Evolutionary conservation across 441 rosid species (phyloP).

Genomic region (Erysimum cheiri): DNA sequence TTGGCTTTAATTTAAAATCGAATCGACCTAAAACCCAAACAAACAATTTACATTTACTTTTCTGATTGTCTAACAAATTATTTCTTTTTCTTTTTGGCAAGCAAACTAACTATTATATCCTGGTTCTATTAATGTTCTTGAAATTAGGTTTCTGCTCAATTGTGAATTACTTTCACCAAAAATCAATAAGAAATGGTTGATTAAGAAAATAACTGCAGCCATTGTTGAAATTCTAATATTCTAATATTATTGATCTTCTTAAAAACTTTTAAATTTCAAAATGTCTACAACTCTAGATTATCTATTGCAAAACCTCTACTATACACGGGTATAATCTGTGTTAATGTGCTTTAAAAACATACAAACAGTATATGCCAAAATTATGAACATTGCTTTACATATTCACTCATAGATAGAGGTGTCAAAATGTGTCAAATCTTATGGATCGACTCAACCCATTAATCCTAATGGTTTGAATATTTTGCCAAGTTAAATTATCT

Average conservation of each 20-base stretch:
- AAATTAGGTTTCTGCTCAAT: background rate
- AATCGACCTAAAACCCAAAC: slow-evolving; percentile 15
- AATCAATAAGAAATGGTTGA: slow-evolving; percentile 1
- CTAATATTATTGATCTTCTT: background rate
- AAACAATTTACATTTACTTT: background rate
- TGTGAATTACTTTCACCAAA: background rate
- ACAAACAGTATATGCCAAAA: background rate
- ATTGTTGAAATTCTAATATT: background rate
- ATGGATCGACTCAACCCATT: too few relatives aligned
- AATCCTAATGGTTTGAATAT: too few relatives aligned
- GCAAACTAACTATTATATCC: background rate
- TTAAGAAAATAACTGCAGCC: background rate
- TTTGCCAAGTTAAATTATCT: slow-evolving; percentile 5
- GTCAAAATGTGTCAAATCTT: too few relatives aligned
- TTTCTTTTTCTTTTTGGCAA: background rate
- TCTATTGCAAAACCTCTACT: slow-evolving; percentile 2
- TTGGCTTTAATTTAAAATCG: slow-evolving; percentile 23
- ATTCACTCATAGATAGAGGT: too few relatives aligned
- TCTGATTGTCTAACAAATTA: background rate
- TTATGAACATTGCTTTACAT: too few relatives aligned
- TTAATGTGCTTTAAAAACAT: background rate
- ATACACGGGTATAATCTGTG: slow-evolving; percentile 10
- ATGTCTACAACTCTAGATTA: slow-evolving; percentile 1
- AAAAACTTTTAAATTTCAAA: background rate
- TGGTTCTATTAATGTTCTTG: slow-evolving; percentile 3